phyloP scores from a whole-genome alignment of 768 basidiomycete genomes.

The Strobilomyces dryophilus region DNA sequence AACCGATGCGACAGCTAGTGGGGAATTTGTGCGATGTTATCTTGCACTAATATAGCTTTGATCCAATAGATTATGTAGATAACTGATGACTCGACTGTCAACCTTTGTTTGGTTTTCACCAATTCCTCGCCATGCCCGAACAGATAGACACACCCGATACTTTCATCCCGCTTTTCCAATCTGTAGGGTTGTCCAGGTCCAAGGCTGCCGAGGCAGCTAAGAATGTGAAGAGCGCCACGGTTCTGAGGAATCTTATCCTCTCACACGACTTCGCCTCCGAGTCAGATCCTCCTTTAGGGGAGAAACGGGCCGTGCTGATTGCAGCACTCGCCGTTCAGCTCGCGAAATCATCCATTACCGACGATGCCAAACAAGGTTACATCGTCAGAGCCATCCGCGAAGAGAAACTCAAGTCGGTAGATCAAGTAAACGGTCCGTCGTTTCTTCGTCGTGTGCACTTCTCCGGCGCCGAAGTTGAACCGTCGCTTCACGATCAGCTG shows the following conservation, averaged over 20 bases:
- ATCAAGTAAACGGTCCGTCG: constrained; percentile 80
- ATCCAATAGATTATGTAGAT: constrained; percentile 18
- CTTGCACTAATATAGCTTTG: constrained; percentile 13
- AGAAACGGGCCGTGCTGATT: constrained; percentile 71
- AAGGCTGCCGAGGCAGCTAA: constrained; percentile 84
- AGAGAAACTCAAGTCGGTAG: constrained; percentile 69
- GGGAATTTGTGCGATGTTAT: constrained; percentile 22
- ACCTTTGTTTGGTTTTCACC: background rate
- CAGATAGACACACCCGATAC: constrained; percentile 11
- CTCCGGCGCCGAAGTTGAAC: background rate
- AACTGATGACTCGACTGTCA: constrained; percentile 8
- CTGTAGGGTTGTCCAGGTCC: constrained; percentile 68
- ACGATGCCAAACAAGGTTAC: constrained; percentile 53
- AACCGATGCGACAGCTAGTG: constrained; percentile 20
- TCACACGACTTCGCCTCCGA: constrained; percentile 40
- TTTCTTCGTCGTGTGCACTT: background rate
- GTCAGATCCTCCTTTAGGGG: constrained; percentile 52
- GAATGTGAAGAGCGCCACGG: constrained; percentile 67
- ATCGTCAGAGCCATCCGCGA: constrained; percentile 66
- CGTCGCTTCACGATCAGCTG: constrained; percentile 28
- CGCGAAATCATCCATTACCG: constrained; percentile 50
- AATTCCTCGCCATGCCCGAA: constrained; percentile 10
- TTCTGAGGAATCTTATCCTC: constrained; percentile 68
- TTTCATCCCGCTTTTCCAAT: constrained; percentile 53
- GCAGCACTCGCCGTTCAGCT: constrained; percentile 62